Base-by-base conservation (phyloP, 164 flowering plant species). In the Magnolia changhungtana region DNA sequence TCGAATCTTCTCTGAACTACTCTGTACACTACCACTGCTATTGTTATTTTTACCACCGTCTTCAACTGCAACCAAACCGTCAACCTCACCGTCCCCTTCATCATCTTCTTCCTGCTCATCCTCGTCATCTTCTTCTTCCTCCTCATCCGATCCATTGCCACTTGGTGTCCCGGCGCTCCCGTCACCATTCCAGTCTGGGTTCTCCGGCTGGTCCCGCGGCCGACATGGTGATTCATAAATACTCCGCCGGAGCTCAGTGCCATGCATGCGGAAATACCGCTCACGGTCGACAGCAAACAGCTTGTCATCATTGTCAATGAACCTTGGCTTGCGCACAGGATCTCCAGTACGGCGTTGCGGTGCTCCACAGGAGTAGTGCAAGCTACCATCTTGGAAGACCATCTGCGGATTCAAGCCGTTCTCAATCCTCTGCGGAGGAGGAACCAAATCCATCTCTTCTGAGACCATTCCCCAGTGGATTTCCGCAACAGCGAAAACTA, bases 21-120 rank as follows among this genome's bases (percentile, higher is more conserved):
- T 80, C 80, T 78, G 80, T 58, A 78, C 75, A 49, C 81, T 76
- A 37, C 78, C 80, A 64, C 80, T 76, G 68, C 81, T 81, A 69
- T 79, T 81, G 45, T 75, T 75, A 68, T 75, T 82, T 27, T 79
- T 74, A 67, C 58, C 76, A 3, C 75, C 84, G 21, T 78, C 81
- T 18, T 72, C 77, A 1, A 20, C 83, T 10, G 66, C 78, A 71
- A 83, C 85, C 70, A 82, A 73, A 29, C 81, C 81, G 5, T 83
- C 87, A 10, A 76, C 82, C 27, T 55, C 63, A 1, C 64, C 64
- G 4, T 81, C 88, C 0, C 78, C 89, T 8, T 75, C 90, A 7
- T 78, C 90, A 0, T 78, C 84, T 1, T 84, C 91, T 0, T 85
- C 90, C 0, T 86, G 92, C 1, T 86, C 94, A 1, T 89, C 92